Evolutionary conservation across 1,139 yeast species (phyloP).

Genomic region (Pichia norvegensis): DNA sequence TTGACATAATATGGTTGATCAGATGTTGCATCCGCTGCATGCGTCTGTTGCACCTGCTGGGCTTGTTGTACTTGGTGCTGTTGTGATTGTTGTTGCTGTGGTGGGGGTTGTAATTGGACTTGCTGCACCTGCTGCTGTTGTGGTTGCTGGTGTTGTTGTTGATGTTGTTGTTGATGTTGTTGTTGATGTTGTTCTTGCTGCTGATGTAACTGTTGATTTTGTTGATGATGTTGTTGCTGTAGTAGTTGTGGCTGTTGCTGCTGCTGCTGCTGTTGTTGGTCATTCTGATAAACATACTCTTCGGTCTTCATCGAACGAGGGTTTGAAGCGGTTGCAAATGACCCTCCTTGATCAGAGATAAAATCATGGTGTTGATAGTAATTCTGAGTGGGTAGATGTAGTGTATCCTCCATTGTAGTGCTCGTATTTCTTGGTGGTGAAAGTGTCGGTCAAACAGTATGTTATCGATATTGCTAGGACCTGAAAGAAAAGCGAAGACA

Average conservation of each 20-base stretch:
- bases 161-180: background rate
- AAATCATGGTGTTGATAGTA: slow-evolving; percentile 12
- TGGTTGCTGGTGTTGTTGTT: background rate
- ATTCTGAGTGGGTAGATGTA: slow-evolving; percentile 9
- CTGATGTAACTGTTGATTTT: background rate
- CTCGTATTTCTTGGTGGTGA: no score
- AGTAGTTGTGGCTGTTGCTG: background rate
- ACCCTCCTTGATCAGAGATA: background rate
- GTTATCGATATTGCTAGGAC: no score
- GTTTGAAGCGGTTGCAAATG: background rate
- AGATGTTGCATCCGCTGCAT: slow-evolving; percentile 4
- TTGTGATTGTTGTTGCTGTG: background rate
- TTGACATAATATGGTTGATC: slow-evolving; percentile 97
- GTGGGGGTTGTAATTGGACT: background rate
- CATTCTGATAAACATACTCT: background rate
- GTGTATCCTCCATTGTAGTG: slow-evolving; percentile 8
- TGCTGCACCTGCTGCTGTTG: background rate
- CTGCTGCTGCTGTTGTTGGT: slow-evolving; percentile 2
- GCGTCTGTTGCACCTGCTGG: slow-evolving; percentile 1
- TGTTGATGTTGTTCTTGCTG: slow-evolving; percentile 2
- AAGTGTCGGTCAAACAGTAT: no score
- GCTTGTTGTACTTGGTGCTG: slow-evolving; percentile 1
- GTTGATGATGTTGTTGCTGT: slow-evolving; percentile 1
- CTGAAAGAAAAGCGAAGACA: no score
- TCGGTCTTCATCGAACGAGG: background rate